Evolutionary conservation across 352 stramenopile genomes (phyloP).

Genomic region (Thalassiosira ordinaria): DNA sequence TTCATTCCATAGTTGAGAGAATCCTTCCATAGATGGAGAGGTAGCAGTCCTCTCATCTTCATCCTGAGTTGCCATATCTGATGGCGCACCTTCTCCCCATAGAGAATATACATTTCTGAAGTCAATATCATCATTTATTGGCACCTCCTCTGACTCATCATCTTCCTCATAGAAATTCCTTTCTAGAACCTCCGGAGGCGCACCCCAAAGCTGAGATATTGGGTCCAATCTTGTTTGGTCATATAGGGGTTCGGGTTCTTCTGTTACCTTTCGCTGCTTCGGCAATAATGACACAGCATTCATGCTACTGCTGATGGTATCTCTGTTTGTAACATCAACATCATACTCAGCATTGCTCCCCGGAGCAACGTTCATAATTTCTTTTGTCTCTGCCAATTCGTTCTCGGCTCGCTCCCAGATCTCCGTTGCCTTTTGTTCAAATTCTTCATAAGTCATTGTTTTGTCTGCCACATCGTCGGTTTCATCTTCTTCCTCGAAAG

Average conservation of each 20-base stretch:
- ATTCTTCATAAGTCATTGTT: conserved; percentile 72
- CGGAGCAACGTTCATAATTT: conserved; percentile 63
- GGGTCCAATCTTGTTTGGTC: conserved; percentile 70
- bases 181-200: conserved; percentile 54
- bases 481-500: conserved; percentile 46
- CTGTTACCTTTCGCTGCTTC: conserved; percentile 15
- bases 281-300: conserved; percentile 4
- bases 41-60: conserved; percentile 32
- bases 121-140: conserved; percentile 52
- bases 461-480: conserved; percentile 23
- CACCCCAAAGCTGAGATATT: conserved; percentile 73
- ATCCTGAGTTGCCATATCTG: conserved; percentile 26
- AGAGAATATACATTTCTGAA: conserved; percentile 55
- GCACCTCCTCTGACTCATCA: conserved; percentile 21
- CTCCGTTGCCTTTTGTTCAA: conserved; percentile 55
- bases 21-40: conserved; percentile 35
- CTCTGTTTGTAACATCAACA: conserved; percentile 17
- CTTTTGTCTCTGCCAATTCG: conserved; percentile 63
- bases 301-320: conserved; percentile 6
- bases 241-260: conserved; percentile 46
- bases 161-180: conserved; percentile 29
- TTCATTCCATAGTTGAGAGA: conserved; percentile 55
- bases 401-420: conserved; percentile 57
- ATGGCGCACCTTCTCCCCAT: conserved; percentile 49
- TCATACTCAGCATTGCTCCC: conserved; percentile 57